These are phyloP conservation scores for Strobilomyces confusus DNA, from an alignment of 768 basidiomycete genomes.

Conservation along the genomic window DNA sequence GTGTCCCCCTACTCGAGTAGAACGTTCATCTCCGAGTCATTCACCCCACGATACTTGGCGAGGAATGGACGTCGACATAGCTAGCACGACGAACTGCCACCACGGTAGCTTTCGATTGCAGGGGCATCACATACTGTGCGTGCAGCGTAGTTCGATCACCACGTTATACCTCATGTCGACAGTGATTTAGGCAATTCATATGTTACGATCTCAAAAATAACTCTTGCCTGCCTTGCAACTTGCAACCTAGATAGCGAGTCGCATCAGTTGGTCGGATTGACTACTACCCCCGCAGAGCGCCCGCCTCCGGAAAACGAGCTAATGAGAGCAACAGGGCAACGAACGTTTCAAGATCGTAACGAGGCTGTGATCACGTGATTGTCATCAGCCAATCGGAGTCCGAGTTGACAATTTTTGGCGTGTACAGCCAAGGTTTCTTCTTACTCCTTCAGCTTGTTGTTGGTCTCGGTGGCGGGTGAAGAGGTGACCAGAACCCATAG, in stretches of 20 bases:
- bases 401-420: constrained; percentile 10
- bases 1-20: background rate
- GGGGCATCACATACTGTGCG: constrained; percentile 10
- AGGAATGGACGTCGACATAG: background rate
- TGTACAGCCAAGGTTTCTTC: constrained; percentile 10
- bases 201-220: background rate
- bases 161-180: constrained; percentile 10
- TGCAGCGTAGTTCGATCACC: background rate
- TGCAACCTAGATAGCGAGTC: background rate
- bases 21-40: too few species aligned
- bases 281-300: background rate
- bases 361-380: constrained; percentile 8
- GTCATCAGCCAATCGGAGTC: constrained; percentile 7
- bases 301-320: background rate
- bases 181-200: too few species aligned
- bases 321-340: background rate
- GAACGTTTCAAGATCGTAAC: background rate
- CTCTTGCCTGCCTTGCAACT: background rate
- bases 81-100: constrained; percentile 1
- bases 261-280: background rate
- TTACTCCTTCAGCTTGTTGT: too few species aligned
- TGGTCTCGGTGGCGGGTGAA: too few species aligned
- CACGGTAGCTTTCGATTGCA: background rate
- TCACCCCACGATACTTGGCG: background rate
- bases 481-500: too few species aligned